These are phyloP conservation scores for Neurospora intermedia DNA, from an alignment of 495 filamentous ascomycete genomes.

Conservation along the genomic window DNA sequence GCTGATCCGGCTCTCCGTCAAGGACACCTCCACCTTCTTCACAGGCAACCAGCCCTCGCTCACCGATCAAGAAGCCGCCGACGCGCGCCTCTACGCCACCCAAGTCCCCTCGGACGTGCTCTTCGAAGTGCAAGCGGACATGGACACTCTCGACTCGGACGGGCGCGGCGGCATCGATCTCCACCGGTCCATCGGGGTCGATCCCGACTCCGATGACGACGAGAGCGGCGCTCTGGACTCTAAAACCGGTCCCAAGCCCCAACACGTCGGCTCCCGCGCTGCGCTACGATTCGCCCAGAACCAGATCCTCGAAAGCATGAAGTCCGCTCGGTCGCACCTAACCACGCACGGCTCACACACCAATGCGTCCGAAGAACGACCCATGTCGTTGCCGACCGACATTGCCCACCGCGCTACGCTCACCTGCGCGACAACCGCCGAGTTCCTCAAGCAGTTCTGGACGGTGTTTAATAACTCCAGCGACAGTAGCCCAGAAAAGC, in stretches of 20 bases:
- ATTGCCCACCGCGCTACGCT: slow-evolving; percentile 66
- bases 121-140: slow-evolving; percentile 47
- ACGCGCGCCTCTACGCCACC: slow-evolving; percentile 47
- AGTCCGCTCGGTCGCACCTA: not conserved
- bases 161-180: slow-evolving; percentile 44
- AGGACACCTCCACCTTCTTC: slow-evolving; percentile 75
- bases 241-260: slow-evolving; percentile 38
- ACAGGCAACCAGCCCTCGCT: slow-evolving; percentile 42
- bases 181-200: slow-evolving; percentile 44
- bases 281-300: slow-evolving; percentile 42
- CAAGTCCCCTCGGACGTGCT: slow-evolving; percentile 62
- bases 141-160: slow-evolving; percentile 41
- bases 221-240: slow-evolving; percentile 28
- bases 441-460: slow-evolving; percentile 97
- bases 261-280: slow-evolving; percentile 49
- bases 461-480: slow-evolving; percentile 69
- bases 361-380: slow-evolving; percentile 31
- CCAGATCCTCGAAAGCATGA: slow-evolving; percentile 43
- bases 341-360: slow-evolving; percentile 3
- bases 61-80: slow-evolving; percentile 28
- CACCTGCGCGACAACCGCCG: slow-evolving; percentile 84
- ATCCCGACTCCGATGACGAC: slow-evolving; percentile 58
- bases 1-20: slow-evolving; percentile 74
- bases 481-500: slow-evolving; percentile 32
- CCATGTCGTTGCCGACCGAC: slow-evolving; percentile 51